Base-by-base conservation (phyloP, 1,284 basidiomycete species). In the Psilocybe mexicana region DNA sequence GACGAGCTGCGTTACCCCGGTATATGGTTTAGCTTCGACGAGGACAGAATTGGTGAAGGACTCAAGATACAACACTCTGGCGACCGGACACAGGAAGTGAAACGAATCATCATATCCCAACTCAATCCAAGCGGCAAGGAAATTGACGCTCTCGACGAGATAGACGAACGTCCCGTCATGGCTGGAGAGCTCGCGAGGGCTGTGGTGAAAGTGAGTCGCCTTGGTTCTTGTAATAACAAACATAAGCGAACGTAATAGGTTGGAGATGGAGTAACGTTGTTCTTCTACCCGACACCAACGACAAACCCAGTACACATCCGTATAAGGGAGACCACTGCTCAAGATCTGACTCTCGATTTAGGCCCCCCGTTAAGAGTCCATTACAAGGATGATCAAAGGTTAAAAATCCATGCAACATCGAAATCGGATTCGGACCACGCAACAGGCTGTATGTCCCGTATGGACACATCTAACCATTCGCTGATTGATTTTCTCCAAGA, bases 331-430 rank as follows among this genome's bases (percentile, higher is more conserved):
- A 94, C 91, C 4, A 93, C 87, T 2, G 85, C 89, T 1, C 92
- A 95, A 70, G 93, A 94, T 69, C 73, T 95, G 30, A 81, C 79
- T 2, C 77, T 90, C 36, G 91, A 93, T 63, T 75, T 96, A 6
- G 93, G 93, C 2, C 79, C 89, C 10, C 93, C 93, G 6, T 74
- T 87, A n/a, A 80, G 88, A 43, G 78, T 86, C 54, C 88, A 90
- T 70, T 92, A 92, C 74, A 93, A 94, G 69, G 92, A 94, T 61
- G 93, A 95, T 66, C 88, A 93, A 64, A 77, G 93, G 57, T 90
- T 96, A 85, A 83, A 82, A 14, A 93, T 93, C 42, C 91, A 93
- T 64, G 80, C 86, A 3, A 74, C 65, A 33, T 74, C 69, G 14
- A 65, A 72, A 11, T 65, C 72, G 1, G 79, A 80, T 38, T 70